Conservation (phyloP, 1,284 basidiomycete species). For the Ustilago loliicola region DNA sequence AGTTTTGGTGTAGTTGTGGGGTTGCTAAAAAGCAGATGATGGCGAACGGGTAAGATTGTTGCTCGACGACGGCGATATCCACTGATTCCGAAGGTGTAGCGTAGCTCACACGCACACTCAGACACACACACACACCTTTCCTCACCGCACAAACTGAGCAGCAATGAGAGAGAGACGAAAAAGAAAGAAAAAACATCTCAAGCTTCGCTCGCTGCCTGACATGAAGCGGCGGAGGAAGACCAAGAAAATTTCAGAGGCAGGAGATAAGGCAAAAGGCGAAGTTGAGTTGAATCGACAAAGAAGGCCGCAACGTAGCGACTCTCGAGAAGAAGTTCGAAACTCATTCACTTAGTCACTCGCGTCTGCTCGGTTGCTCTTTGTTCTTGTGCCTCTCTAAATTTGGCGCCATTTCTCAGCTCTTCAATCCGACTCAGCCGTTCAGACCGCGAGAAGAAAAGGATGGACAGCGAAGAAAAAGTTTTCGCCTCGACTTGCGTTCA, state of each 20-base stretch:
- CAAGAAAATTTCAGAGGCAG: no score
- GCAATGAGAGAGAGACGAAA: not conserved
- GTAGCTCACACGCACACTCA: slow-evolving; percentile 10
- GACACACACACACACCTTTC: not conserved
- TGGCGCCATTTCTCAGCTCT: not conserved
- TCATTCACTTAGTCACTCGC: not conserved
- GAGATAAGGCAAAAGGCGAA: no score
- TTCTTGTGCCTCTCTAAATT: no score
- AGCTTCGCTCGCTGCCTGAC: no score
- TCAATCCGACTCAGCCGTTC: slow-evolving; percentile 20
- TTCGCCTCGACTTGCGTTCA: slow-evolving; percentile 9
- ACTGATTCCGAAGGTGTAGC: not conserved
- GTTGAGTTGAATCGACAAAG: not conserved
- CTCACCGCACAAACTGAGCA: not conserved
- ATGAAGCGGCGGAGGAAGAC: no score
- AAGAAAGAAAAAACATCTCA: not conserved
- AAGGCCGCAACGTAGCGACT: not conserved
- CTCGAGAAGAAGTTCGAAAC: slow-evolving; percentile 7
- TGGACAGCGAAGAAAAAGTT: slow-evolving; percentile 44
- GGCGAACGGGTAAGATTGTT: slow-evolving; percentile 30
- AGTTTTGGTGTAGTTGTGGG: slow-evolving; percentile 13
- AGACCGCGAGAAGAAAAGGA: slow-evolving; percentile 6
- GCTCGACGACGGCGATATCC: slow-evolving; percentile 30
- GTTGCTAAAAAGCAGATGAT: slow-evolving; percentile 52
- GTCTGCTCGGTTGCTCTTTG: no score